These are phyloP conservation scores for Colletotrichum sp. DNA, from an alignment of 2,329 filamentous ascomycete species.

Conservation along the genomic window DNA sequence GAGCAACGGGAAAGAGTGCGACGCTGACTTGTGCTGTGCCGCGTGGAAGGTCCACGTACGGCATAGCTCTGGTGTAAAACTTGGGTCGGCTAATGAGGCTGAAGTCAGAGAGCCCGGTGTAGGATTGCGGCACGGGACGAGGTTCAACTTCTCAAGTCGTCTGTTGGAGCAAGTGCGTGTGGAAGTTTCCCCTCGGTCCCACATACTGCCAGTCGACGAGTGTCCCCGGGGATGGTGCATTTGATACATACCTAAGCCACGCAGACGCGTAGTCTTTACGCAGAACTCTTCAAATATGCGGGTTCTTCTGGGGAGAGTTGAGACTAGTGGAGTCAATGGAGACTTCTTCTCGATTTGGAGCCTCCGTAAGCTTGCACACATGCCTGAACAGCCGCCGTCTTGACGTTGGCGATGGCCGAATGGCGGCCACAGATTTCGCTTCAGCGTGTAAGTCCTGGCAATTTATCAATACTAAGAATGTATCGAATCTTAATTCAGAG, in stretches of 20 bases:
- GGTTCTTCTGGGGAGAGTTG: background rate
- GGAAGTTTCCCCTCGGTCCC: background rate
- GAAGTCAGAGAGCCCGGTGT: background rate
- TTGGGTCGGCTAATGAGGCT: background rate
- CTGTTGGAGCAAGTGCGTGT: background rate
- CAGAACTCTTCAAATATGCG: background rate
- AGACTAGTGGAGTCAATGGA: background rate
- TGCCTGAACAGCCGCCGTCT: background rate
- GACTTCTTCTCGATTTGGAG: background rate
- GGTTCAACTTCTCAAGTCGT: background rate
- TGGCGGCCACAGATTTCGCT: too few relatives aligned
- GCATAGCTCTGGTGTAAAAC: too few relatives aligned
- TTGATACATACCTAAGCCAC: background rate
- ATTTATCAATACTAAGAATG: too few relatives aligned
- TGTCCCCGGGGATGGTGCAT: background rate
- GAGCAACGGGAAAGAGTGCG: background rate
- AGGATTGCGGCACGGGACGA: background rate
- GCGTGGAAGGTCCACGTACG: background rate
- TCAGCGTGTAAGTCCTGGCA: too few relatives aligned
- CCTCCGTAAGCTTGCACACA: background rate
- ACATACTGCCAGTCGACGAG: background rate
- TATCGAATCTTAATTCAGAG: too few relatives aligned
- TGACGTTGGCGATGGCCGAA: accelerated
- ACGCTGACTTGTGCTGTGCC: background rate
- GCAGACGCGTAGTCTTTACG: background rate